These are phyloP conservation scores for Trichosporon sp. DNA, from an alignment of 1,284 basidiomycete genomes.

Conservation along the genomic window DNA sequence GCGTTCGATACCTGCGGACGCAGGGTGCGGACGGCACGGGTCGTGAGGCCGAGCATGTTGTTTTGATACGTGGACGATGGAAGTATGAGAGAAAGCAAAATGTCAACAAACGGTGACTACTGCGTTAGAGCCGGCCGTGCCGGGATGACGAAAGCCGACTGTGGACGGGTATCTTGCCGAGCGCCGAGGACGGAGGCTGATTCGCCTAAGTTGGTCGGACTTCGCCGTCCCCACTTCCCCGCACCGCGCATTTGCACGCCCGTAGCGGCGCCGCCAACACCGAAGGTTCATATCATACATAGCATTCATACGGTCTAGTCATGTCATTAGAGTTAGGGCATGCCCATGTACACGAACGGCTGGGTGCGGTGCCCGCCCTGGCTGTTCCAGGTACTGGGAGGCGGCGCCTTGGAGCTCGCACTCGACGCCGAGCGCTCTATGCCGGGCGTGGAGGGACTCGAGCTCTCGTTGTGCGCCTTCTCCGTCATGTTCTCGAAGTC, in stretches of 20 bases:
- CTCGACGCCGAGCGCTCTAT: constrained; percentile 1
- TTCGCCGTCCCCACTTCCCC: background rate
- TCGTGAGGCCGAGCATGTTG: background rate
- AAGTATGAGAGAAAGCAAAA: background rate
- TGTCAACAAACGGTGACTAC: background rate
- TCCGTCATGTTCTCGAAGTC: constrained; percentile 47
- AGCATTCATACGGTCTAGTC: background rate
- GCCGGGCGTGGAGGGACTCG: background rate
- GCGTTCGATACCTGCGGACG: background rate
- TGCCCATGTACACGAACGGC: constrained; percentile 6
- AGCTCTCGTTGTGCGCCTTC: constrained; percentile 20
- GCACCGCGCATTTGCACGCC: no score
- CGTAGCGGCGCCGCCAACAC: background rate
- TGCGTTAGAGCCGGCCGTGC: background rate
- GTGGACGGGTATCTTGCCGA: background rate
- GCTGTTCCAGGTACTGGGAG: background rate
- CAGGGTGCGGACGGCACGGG: background rate
- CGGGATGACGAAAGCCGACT: background rate
- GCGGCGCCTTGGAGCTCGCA: background rate
- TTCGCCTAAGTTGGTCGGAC: constrained; percentile 4
- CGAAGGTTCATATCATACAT: constrained; percentile 13
- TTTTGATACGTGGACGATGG: background rate
- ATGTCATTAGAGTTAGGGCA: constrained; percentile 12
- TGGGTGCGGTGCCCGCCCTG: background rate
- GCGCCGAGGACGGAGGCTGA: background rate